phyloP scores from a whole-genome alignment of 108 stramenopile species.

The Nitzschia palea region DNA sequence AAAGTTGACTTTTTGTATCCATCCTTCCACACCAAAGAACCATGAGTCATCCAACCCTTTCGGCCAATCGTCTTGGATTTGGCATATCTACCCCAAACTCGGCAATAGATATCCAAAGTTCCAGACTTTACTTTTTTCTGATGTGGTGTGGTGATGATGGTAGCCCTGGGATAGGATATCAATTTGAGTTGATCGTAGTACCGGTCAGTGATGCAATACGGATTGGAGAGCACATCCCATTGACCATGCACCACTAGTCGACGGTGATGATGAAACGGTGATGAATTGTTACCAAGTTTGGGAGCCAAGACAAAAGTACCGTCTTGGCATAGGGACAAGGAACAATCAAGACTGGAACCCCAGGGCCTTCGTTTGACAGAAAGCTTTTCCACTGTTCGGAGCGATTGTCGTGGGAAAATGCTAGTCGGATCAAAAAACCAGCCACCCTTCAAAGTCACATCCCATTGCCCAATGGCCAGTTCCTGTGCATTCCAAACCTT shows the following conservation, averaged over 20 bases:
- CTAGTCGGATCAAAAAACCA: conserved; percentile 12
- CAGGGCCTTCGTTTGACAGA: conserved; percentile 12
- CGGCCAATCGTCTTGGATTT: background rate
- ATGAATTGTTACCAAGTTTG: background rate
- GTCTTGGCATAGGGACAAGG: conserved; percentile 35
- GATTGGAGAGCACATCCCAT: conserved; percentile 70
- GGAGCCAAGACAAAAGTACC: conserved; percentile 44
- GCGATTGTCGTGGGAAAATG: conserved; percentile 10
- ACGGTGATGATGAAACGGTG: background rate
- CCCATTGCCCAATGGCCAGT: conserved; percentile 25
- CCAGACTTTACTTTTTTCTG: background rate
- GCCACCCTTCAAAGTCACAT: conserved; percentile 17
- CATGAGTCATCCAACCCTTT: conserved; percentile 24
- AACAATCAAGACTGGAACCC: conserved; percentile 23
- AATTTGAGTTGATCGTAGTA: conserved; percentile 67
- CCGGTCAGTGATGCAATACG: conserved; percentile 84
- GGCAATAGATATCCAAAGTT: conserved; percentile 11
- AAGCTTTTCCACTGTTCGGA: background rate
- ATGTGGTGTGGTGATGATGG: background rate
- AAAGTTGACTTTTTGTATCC: background rate
- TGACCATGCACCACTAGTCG: conserved; percentile 42
- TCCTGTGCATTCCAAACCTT: background rate
- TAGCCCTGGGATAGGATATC: conserved; percentile 51
- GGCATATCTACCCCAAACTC: conserved; percentile 18
- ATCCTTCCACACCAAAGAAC: conserved; percentile 11